Percentiles rank a stretch among this genome's conserved stretches.
Evolutionary conservation across 23 red algal genomes (phyloP).

Genomic region (Gracilaria gracilis): DNA sequence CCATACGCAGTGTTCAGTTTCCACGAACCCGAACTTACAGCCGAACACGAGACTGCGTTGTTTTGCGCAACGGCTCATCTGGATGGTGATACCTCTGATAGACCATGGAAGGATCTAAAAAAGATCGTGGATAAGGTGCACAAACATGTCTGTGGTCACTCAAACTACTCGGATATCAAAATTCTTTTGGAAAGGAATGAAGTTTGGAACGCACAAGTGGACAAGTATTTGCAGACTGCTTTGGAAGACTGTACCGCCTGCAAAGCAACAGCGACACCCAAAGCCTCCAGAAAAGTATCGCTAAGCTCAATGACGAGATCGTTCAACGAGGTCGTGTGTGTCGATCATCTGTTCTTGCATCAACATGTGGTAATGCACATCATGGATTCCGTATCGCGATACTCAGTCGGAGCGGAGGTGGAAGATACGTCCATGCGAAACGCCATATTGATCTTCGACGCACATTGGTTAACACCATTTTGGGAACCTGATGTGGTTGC

Average conservation of each 20-base stretch:
- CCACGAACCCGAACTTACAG: neutral
- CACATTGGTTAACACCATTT: neutral
- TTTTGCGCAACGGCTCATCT: conserved; percentile 21
- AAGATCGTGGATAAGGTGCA: conserved; percentile 27
- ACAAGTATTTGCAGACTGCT: neutral
- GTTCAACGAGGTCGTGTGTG: neutral
- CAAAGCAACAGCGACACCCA: neutral
- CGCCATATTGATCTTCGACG: neutral
- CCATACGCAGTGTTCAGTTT: neutral
- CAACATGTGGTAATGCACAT: neutral
- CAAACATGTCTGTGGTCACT: conserved; percentile 26
- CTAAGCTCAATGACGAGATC: neutral
- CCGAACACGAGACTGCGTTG: neutral
- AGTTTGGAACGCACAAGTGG: neutral
- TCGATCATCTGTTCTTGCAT: neutral
- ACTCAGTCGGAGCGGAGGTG: neutral
- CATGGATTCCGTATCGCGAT: neutral
- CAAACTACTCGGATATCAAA: conserved; percentile 9
- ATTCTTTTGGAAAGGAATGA: conserved; percentile 4
- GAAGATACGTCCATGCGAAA: neutral
- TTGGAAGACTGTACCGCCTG: conserved; percentile 5
- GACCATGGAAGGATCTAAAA: neutral
- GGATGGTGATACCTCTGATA: neutral
- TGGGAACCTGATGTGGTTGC: neutral
- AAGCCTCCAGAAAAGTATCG: neutral